Evolutionary conservation across 169 alveolate genomes (phyloP), one percentile per base, ranked within the genome.

Genomic region (Eimeria falciformis): DNA sequence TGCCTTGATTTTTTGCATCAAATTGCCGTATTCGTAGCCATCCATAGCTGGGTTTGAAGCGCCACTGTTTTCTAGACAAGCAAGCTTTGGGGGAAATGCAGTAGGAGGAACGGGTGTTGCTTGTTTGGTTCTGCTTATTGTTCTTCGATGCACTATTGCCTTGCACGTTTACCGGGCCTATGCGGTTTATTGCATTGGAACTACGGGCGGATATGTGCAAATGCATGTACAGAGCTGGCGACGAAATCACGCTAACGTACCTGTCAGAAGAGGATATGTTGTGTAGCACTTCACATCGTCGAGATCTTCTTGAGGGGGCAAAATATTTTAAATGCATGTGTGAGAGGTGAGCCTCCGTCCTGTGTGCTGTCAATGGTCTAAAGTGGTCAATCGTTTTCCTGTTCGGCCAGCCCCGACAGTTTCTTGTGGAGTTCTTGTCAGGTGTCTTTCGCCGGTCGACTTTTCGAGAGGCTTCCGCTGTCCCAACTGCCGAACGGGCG

Each of bases 381-480:
- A 50, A 50, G n/a, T 7, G 62, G n/a, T n/a, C n/a, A n/a, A n/a
- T n/a, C n/a, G n/a, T n/a, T n/a, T n/a, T n/a, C n/a, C n/a, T n/a
- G n/a, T n/a, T n/a, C n/a, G n/a, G n/a, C n/a, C n/a, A n/a, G n/a
- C n/a, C n/a, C n/a, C n/a, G n/a, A n/a, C n/a, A 50, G 62, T 14
- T 50, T 7, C 73, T n/a, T 62, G 73, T 68, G 50, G n/a, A n/a
- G 11, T 11, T 29, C 50, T 78, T 27, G 25, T 27, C 83, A 71
- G 93, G 46, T 90, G 93, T 21, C 9, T 50, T 12, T 37, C 90
- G 21, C 83, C 90, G 0, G 86, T 62, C 46, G 93, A 90, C 71
- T 65, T 77, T 55, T 78, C 91, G n/a, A 83, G 93, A 5, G 93
- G 93, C 71, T 90, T 90, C 75, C 84, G 86, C 58, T 90, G 93